Evolutionary conservation across 208 protist species (phyloP).

Genomic region (Novymonas esmeraldas): DNA sequence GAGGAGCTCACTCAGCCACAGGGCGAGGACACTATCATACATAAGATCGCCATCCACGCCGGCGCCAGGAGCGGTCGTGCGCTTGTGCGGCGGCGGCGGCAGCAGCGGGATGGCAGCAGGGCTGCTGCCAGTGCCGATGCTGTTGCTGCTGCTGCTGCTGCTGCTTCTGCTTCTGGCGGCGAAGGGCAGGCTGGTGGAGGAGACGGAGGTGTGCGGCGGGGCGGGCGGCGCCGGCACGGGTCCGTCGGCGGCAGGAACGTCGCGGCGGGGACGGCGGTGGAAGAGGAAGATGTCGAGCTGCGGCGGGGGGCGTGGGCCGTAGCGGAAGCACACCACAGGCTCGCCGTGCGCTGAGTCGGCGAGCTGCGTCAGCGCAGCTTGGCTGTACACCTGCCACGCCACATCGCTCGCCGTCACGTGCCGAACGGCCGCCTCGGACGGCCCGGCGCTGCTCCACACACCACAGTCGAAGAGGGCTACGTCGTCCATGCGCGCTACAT

Average conservation of each 20-base stretch:
- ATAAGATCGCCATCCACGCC: not conserved
- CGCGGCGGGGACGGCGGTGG: not conserved
- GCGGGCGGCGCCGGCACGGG: not conserved
- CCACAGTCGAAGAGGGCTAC: constrained; percentile 21
- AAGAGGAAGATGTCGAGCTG: constrained; percentile 17
- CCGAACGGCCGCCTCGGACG: constrained; percentile 3
- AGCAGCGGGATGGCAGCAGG: too few relatives aligned
- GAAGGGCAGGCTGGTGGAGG: not conserved
- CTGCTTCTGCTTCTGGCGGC: too few relatives aligned
- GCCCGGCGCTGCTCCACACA: constrained; percentile 20
- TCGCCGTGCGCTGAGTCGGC: not conserved
- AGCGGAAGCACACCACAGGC: constrained; percentile 22
- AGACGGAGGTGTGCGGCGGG: not conserved
- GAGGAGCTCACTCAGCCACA: constrained; percentile 17
- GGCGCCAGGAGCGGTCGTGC: not conserved
- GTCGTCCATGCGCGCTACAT: not conserved
- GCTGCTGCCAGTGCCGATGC: too few relatives aligned
- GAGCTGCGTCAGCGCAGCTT: constrained; percentile 11
- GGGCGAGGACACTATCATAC: constrained; percentile 25
- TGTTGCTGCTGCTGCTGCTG: too few relatives aligned
- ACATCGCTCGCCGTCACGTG: constrained; percentile 15
- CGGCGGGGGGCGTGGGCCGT: constrained; percentile 16
- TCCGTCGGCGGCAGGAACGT: too few relatives aligned
- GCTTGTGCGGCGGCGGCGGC: not conserved
- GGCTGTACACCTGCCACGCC: constrained; percentile 15